Base-by-base conservation (phyloP, 2,329 filamentous ascomycete species). In the Zalaria sp. region DNA sequence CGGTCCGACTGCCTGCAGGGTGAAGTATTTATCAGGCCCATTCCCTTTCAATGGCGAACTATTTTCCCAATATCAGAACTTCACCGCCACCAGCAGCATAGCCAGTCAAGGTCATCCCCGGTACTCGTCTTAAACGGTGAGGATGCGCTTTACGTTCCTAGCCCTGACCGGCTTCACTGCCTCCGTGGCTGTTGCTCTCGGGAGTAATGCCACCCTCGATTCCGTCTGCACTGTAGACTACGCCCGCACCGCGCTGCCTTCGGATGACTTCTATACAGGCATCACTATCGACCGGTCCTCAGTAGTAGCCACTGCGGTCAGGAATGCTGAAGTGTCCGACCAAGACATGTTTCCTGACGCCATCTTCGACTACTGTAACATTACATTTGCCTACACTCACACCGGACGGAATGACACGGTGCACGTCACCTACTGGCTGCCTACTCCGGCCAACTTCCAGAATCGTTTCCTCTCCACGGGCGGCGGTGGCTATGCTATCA, bases 391-490 rank as follows among this genome's bases (percentile, higher is more conserved):
- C 26, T 70, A 69, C 48, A 58, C 61, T 2, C 67, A 70, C 40
- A 53, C 59, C 28, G 66, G 65, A 27, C 52, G 46, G n/a, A 40
- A 49, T 8, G 51, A 54, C 42, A 42, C 45, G 3, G 61, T 67
- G 1, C 50, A 57, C 31, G 49, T 67, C 4, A 53, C 55, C 26
- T 64, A 63, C 50, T 68, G 61, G 55, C 55, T 69, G 6, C 68
- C 67, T 0, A 48, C 60, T 3, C 66, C 66, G 0, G 51, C 52
- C 3, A 54, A 57, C 25, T 71, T 66, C 49, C 49, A 67, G 47
- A 67, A 66, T 37, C 60, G 68, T 2, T 72, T 61, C 44, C 55
- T 69, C n/a, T 57, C 63, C 0, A 63, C 61, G 2, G 68, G 68
- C 35, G 68, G 68, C 5, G 67, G 65, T 37, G 68, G 67, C 3